Conservation (phyloP, 116 monocot genomes). For the Phalaenopsis hybrid region DNA sequence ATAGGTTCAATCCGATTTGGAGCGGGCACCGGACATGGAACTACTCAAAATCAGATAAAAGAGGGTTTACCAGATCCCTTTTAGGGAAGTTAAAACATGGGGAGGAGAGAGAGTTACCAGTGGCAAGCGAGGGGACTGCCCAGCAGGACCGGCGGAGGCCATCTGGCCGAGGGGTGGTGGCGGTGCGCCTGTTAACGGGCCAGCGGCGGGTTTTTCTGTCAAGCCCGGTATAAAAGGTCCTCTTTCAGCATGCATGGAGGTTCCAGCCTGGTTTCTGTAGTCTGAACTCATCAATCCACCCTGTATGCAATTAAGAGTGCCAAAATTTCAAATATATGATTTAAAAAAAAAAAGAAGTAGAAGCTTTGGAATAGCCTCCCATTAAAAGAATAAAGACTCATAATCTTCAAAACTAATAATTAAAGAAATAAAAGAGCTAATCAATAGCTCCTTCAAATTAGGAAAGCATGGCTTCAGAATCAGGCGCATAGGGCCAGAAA, state of each 20-base stretch:
- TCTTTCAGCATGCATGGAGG: constrained; percentile 53
- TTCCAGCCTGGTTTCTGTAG: constrained; percentile 38
- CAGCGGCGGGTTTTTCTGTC: constrained; percentile 28
- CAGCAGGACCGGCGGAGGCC: constrained; percentile 23
- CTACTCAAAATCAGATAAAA: not conserved
- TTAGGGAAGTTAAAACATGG: not conserved
- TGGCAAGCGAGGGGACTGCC: constrained; percentile 39
- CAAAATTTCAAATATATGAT: not conserved
- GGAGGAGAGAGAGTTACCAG: constrained; percentile 27
- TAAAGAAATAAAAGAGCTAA: not conserved
- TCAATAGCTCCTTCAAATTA: no score
- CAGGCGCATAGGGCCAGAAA: no score
- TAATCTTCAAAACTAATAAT: not conserved
- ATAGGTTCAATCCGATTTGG: no score
- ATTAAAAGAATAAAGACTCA: not conserved
- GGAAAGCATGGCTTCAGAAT: no score
- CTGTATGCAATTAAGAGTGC: constrained; percentile 26
- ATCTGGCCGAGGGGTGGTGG: constrained; percentile 42
- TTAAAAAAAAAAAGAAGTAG: not conserved
- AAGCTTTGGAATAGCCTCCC: no score
- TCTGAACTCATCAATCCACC: constrained; percentile 50
- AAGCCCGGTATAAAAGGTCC: constrained; percentile 40
- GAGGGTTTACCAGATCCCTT: not conserved
- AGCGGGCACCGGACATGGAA: no score
- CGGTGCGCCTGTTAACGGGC: constrained; percentile 46